Conservation (phyloP, 371 early-diverging fungal species). For the Fennellomyces sp. region DNA sequence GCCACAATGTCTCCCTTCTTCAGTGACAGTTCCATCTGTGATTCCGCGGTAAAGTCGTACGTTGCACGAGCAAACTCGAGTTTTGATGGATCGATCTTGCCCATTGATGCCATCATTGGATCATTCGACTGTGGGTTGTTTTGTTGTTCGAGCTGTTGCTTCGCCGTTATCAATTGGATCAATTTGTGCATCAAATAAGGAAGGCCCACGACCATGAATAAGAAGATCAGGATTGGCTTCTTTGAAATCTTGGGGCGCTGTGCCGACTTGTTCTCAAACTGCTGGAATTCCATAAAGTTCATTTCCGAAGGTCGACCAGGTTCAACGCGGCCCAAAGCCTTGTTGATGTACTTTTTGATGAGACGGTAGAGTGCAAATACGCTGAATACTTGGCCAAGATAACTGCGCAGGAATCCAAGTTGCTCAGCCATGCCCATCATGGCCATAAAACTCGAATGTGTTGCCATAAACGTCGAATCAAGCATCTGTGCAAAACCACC, state of each 20-base stretch:
- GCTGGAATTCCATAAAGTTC: slow-evolving; percentile 69
- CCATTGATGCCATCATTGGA: neutral
- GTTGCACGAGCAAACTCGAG: slow-evolving; percentile 88
- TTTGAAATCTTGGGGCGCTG: slow-evolving; percentile 46
- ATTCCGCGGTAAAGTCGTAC: slow-evolving; percentile 81
- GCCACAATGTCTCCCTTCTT: slow-evolving; percentile 87
- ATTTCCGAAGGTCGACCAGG: slow-evolving; percentile 59
- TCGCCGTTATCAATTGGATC: slow-evolving; percentile 65
- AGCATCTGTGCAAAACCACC: slow-evolving; percentile 98
- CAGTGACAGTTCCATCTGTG: slow-evolving; percentile 81
- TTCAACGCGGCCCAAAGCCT: slow-evolving; percentile 14
- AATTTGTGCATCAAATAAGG: slow-evolving; percentile 93
- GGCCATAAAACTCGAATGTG: slow-evolving; percentile 97
- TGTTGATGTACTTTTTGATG: slow-evolving; percentile 40
- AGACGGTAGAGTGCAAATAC: slow-evolving; percentile 75
- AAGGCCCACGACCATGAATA: slow-evolving; percentile 85
- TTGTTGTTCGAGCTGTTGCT: slow-evolving; percentile 21
- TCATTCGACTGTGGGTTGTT: neutral
- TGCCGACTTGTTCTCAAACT: slow-evolving; percentile 49
- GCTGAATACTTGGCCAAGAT: slow-evolving; percentile 85
- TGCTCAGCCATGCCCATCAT: slow-evolving; percentile 98
- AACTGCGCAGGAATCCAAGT: slow-evolving; percentile 80
- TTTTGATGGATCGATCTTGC: slow-evolving; percentile 20
- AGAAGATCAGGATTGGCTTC: slow-evolving; percentile 83
- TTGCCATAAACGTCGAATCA: slow-evolving; percentile 96